phyloP scores from a whole-genome alignment of 768 basidiomycete genomes.

The Chiua virens region DNA sequence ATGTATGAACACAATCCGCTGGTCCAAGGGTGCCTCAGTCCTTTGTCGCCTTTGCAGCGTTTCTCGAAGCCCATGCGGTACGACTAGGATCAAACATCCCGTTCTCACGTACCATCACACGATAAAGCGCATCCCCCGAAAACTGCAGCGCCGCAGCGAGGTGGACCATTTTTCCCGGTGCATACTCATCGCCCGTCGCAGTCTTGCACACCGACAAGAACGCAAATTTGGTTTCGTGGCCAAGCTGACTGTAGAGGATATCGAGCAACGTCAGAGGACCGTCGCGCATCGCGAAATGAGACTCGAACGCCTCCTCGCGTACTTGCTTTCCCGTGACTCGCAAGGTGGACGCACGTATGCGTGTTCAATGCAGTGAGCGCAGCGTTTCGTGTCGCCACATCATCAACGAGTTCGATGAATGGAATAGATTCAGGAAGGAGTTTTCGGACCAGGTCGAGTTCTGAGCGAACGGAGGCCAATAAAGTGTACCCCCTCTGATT shows the following conservation, averaged over 20 bases:
- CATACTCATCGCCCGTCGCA: conserved; percentile 21
- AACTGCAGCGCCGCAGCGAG: conserved; percentile 32
- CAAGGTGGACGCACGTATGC: conserved; percentile 26
- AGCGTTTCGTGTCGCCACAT: conserved; percentile 11
- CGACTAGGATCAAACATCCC: conserved; percentile 16
- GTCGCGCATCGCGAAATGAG: conserved; percentile 19
- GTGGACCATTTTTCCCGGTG: conserved; percentile 31
- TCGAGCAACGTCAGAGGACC: conserved; percentile 20
- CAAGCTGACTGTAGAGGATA: conserved; percentile 15
- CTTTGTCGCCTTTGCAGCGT: conserved; percentile 8
- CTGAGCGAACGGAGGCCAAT: conserved; percentile 8
- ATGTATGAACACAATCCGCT: conserved; percentile 23
- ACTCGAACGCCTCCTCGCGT: conserved; percentile 14
- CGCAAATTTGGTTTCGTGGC: conserved; percentile 22
- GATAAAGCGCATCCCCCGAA: conserved; percentile 25
- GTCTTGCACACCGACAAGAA: conserved; percentile 34
- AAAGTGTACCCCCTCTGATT: conserved; percentile 1
- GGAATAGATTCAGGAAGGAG: conserved; percentile 9
- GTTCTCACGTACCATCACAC: conserved; percentile 11
- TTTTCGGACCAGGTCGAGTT: conserved; percentile 13
- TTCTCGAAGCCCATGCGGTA: conserved; percentile 15
- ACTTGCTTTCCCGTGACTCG: conserved; percentile 27
- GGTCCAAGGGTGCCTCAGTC: conserved; percentile 19
- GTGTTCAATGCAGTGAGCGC: conserved; percentile 9
- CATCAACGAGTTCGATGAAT: conserved; percentile 9